Percentiles rank a stretch among this genome's conserved stretches.
Conservation (phyloP, 768 basidiomycete genomes). For the Termitomyces sp. region DNA sequence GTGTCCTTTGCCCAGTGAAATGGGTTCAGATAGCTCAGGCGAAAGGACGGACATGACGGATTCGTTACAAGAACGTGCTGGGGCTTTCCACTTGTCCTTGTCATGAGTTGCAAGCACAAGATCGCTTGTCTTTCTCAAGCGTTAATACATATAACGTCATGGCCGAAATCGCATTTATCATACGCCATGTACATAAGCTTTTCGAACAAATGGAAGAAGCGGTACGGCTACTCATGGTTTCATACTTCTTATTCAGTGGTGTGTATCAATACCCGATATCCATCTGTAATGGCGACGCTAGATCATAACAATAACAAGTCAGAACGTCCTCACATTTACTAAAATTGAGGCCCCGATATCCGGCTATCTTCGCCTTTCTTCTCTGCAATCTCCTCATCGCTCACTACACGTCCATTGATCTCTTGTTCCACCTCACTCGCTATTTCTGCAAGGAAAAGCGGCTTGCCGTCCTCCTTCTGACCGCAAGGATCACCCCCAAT, state of each 20-base stretch:
- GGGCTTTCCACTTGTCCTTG: background rate
- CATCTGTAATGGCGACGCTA: background rate
- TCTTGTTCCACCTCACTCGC: constrained; percentile 60
- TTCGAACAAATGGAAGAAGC: too few species aligned
- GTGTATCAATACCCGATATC: background rate
- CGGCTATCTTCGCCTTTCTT: constrained; percentile 29
- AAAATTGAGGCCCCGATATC: constrained; percentile 1
- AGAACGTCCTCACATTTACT: background rate
- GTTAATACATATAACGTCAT: background rate
- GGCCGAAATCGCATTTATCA: background rate
- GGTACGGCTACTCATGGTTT: too few species aligned
- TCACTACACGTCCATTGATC: constrained; percentile 52
- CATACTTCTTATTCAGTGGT: background rate
- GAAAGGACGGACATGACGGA: constrained; percentile 2
- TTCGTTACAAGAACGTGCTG: background rate
- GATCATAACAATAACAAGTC: too few species aligned
- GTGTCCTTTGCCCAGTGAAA: constrained; percentile 12
- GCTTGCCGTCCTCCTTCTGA: constrained; percentile 40
- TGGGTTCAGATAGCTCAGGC: constrained; percentile 2
- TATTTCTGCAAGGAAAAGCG: constrained; percentile 45
- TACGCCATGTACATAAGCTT: too few species aligned
- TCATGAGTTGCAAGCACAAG: background rate
- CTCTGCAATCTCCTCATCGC: constrained; percentile 58
- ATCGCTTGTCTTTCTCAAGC: background rate
- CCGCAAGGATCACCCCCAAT: constrained; percentile 45